Conservation (phyloP, 257 asterid genomes). For the Jacaranda copaia region DNA sequence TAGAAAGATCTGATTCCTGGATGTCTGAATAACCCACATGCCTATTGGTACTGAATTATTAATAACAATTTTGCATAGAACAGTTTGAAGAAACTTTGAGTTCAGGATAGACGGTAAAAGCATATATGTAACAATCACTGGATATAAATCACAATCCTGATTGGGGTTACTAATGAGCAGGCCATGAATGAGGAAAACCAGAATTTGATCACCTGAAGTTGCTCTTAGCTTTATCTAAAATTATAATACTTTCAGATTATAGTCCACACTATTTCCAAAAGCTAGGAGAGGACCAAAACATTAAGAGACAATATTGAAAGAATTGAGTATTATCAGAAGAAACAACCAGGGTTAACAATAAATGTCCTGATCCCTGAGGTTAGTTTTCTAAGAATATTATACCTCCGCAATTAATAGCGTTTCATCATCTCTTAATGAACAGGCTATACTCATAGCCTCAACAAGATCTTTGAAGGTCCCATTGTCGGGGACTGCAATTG, state of each 20-base stretch:
- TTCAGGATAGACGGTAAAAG: conserved; percentile 13
- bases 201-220: neutral
- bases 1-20: neutral
- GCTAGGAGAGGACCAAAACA: conserved; percentile 8
- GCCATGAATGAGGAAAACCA: conserved; percentile 10
- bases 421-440: conserved; percentile 67
- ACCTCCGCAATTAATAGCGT: conserved; percentile 68
- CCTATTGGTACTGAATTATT: neutral
- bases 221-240: conserved; percentile 6
- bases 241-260: neutral
- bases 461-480: conserved; percentile 66
- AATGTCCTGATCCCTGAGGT: conserved; percentile 7
- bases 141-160: neutral
- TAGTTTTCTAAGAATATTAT: conserved; percentile 34
- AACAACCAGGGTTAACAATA: neutral
- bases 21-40: conserved; percentile 1
- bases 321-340: neutral
- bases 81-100: neutral
- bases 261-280: conserved; percentile 21
- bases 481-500: conserved; percentile 58
- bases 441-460: conserved; percentile 52
- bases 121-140: neutral
- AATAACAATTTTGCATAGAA: neutral
- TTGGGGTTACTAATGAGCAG: neutral
- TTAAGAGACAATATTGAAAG: conserved; percentile 10